Conservation (phyloP, 768 basidiomycete genomes). For the Hericium alpestre region DNA sequence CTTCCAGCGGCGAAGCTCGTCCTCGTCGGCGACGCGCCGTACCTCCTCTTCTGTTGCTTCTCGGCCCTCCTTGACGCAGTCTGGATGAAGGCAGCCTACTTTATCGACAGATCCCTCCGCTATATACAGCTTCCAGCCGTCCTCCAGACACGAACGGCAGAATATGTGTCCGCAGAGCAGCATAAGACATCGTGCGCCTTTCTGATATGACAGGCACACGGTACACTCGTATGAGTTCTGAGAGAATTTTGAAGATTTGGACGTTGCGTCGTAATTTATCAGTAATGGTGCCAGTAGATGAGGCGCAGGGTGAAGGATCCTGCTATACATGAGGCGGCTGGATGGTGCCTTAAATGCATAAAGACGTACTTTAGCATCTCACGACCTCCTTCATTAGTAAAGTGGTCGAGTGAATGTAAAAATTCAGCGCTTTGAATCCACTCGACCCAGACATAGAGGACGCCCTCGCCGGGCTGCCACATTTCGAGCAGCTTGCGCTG, state of each 20-base stretch:
- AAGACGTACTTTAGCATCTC: conserved; percentile 28
- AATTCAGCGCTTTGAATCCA: conserved; percentile 61
- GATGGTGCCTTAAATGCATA: neutral
- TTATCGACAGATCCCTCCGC: conserved; percentile 64
- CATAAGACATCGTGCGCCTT: conserved; percentile 65
- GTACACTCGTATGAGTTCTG: conserved; percentile 59
- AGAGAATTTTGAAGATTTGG: conserved; percentile 45
- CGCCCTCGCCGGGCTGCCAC: conserved; percentile 52
- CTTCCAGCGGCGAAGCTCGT: conserved; percentile 61
- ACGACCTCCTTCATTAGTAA: conserved; percentile 18
- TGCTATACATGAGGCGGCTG: conserved; percentile 16
- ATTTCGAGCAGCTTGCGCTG: conserved; percentile 33
- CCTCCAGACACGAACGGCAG: conserved; percentile 67
- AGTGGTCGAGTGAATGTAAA: conserved; percentile 34
- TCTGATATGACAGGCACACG: conserved; percentile 64
- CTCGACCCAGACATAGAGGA: conserved; percentile 66
- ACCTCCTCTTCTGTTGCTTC: conserved; percentile 67
- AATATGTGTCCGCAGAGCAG: conserved; percentile 72
- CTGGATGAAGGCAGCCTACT: conserved; percentile 74
- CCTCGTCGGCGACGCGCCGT: conserved; percentile 54
- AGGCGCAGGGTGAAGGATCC: conserved; percentile 50
- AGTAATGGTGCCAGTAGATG: conserved; percentile 39
- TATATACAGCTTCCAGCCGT: conserved; percentile 78
- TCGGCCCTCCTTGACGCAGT: conserved; percentile 57
- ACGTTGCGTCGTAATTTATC: conserved; percentile 34